Percentiles rank a stretch among this genome's conserved stretches.
These are phyloP conservation scores for Peribolospora kevripleyi DNA, from an alignment of 768 basidiomycete species.

Conservation along the genomic window DNA sequence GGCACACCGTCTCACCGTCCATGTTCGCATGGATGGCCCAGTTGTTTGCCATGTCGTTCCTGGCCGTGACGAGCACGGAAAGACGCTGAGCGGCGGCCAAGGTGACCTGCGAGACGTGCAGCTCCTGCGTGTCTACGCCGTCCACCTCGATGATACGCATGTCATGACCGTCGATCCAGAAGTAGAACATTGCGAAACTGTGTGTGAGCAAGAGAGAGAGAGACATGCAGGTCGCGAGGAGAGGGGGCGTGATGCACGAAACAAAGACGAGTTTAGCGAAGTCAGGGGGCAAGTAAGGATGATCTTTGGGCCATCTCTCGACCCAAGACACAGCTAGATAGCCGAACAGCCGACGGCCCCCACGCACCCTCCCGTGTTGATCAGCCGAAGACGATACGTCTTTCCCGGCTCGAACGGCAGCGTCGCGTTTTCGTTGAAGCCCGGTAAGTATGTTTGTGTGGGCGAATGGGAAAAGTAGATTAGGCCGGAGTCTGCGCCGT, in stretches of 20 bases:
- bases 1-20: conserved; percentile 23
- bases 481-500: conserved; percentile 38
- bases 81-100: conserved; percentile 77
- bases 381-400: conserved; percentile 66
- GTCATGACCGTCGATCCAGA: conserved; percentile 21
- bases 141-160: conserved; percentile 23
- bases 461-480: conserved; percentile 36
- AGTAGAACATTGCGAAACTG: conserved; percentile 17
- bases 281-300: not conserved
- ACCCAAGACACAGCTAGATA: conserved; percentile 3
- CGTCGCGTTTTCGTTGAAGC: conserved; percentile 58
- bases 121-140: conserved; percentile 42
- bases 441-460: conserved; percentile 31
- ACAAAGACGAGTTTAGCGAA: not conserved
- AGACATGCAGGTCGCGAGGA: not conserved
- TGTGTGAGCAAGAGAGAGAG: not conserved
- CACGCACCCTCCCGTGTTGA: conserved; percentile 41
- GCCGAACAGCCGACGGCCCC: conserved; percentile 12
- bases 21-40: conserved; percentile 81
- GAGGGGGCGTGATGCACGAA: not conserved
- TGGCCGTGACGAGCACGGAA: conserved; percentile 71
- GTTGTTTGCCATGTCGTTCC: conserved; percentile 60
- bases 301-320: not conserved
- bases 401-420: conserved; percentile 64
- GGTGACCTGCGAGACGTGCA: conserved; percentile 42